Evolutionary conservation across 176 grass and related monocot genomes (phyloP).

Genomic region (Phragmites australis): DNA sequence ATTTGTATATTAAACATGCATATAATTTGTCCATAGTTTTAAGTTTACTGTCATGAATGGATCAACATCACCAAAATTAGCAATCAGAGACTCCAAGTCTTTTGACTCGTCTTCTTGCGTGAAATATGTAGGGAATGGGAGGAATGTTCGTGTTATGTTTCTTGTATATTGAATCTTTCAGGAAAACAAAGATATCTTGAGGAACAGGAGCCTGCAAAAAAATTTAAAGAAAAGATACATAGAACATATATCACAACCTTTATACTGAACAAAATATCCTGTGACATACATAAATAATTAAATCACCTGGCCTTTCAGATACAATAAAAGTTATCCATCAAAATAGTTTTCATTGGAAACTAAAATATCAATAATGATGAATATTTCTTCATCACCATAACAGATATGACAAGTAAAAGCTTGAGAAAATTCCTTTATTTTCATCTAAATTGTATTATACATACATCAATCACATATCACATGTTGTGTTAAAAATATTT

Average conservation of each 20-base stretch:
- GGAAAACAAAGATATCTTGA: slow-evolving; percentile 89
- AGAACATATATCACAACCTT: not conserved
- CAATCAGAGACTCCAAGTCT: slow-evolving; percentile 55
- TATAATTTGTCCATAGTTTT: slow-evolving; percentile 20
- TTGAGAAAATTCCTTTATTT: too few relatives aligned
- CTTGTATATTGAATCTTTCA: slow-evolving; percentile 92
- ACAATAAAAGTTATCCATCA: too few relatives aligned
- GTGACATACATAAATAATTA: not conserved
- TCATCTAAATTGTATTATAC: too few relatives aligned
- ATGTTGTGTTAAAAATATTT: too few relatives aligned
- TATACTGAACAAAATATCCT: not conserved
- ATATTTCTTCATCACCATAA: too few relatives aligned
- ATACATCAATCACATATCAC: too few relatives aligned
- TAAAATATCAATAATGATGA: too few relatives aligned
- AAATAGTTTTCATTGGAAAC: too few relatives aligned
- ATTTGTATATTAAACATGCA: too few relatives aligned
- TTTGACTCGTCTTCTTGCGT: slow-evolving; percentile 58
- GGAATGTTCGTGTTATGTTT: slow-evolving; percentile 62
- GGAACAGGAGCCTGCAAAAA: slow-evolving; percentile 83
- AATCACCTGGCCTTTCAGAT: slow-evolving; percentile 90
- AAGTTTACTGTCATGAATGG: slow-evolving; percentile 89
- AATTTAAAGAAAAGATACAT: too few relatives aligned
- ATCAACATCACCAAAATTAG: slow-evolving; percentile 75
- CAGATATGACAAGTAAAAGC: too few relatives aligned
- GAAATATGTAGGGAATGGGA: slow-evolving; percentile 94